phyloP scores from a whole-genome alignment of 208 protist species.

The Acanthamoeba polyphaga region DNA sequence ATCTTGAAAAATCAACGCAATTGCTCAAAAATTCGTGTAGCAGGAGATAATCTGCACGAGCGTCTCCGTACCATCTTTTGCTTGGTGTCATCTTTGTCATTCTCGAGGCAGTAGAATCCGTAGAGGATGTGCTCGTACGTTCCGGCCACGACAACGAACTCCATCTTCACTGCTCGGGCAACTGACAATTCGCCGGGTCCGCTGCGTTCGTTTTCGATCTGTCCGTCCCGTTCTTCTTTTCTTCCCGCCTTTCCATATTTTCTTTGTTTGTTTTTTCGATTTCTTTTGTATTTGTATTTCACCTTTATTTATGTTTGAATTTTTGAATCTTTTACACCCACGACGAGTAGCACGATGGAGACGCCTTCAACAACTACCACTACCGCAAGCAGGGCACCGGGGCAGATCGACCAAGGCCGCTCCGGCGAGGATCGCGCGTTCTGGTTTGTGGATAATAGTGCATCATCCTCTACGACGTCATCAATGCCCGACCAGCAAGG shows the following conservation, averaged over 20 bases:
- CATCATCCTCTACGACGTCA: too few species aligned
- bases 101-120: conserved; percentile 41
- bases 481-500: too few species aligned
- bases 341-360: too few species aligned
- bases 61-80: conserved; percentile 6
- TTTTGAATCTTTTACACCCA: neutral
- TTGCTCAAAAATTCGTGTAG: neutral
- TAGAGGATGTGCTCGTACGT: conserved; percentile 68
- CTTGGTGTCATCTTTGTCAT: neutral
- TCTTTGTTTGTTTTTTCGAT: neutral
- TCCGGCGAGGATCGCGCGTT: too few species aligned
- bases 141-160: conserved; percentile 47
- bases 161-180: neutral
- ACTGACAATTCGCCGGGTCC: neutral
- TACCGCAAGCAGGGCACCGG: too few species aligned
- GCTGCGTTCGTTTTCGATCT: too few species aligned
- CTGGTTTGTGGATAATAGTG: too few species aligned
- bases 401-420: too few species aligned
- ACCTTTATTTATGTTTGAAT: neutral
- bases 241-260: neutral
- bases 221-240: neutral
- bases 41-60: too few species aligned
- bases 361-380: too few species aligned
- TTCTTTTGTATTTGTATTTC: neutral
- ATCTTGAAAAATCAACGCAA: neutral